Evolutionary conservation across 2,329 filamentous ascomycete genomes (phyloP).

Genomic region (Cladosporium sp.): DNA sequence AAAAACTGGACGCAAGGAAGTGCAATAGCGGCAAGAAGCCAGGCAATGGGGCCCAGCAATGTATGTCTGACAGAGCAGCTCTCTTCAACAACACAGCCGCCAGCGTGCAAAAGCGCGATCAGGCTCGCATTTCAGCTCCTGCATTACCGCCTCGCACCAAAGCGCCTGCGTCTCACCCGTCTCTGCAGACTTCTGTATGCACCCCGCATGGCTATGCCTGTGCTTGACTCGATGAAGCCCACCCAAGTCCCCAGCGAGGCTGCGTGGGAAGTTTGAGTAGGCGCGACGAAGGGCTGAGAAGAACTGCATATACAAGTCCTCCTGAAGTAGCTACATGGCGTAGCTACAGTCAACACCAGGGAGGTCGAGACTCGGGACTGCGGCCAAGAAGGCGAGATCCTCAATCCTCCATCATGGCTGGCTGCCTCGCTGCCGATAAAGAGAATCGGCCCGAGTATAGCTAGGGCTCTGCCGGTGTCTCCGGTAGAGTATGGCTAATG

Average conservation of each 20-base stretch:
- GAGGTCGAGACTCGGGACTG: not conserved
- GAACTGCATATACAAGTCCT: not conserved
- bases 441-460: not conserved
- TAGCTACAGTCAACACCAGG: not conserved
- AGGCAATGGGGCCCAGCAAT: not conserved
- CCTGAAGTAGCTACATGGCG: not conserved
- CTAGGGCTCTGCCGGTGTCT: not conserved
- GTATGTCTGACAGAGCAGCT: not conserved
- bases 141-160: constrained; percentile 5
- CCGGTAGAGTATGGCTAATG: not conserved
- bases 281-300: not conserved
- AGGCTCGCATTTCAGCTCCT: constrained; percentile 19
- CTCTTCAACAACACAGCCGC: not conserved
- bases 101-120: not conserved
- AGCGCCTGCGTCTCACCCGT: not conserved
- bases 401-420: not conserved
- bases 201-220: constrained; percentile 12
- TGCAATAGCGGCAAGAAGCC: not conserved
- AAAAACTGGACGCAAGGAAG: not conserved
- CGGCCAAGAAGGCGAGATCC: not conserved
- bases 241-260: not conserved
- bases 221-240: constrained; percentile 11
- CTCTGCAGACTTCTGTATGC: constrained; percentile 13
- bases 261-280: not conserved
- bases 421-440: not conserved